These are phyloP conservation scores for Penicillium carneum DNA, from an alignment of 2,329 filamentous ascomycete species.

Conservation along the genomic window DNA sequence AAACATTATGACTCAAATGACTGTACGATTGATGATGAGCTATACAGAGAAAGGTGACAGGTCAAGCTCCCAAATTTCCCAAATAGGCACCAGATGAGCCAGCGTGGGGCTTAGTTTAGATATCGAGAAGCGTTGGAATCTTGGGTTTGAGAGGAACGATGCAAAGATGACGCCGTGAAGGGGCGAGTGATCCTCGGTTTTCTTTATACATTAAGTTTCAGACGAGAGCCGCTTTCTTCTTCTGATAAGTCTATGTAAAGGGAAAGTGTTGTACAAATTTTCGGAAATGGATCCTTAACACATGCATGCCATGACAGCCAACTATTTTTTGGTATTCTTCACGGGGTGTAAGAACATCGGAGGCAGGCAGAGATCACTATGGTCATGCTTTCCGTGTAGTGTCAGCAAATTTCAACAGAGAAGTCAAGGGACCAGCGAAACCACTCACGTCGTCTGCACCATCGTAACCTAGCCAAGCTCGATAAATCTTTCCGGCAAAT, in stretches of 20 bases:
- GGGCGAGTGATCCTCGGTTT: too few relatives aligned
- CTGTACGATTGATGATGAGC: too few relatives aligned
- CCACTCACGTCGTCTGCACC: constrained; percentile 1
- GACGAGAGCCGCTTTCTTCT: background rate
- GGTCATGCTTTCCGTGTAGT: background rate
- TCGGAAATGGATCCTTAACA: background rate
- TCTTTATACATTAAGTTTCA: too few relatives aligned
- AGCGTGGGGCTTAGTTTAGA: too few relatives aligned
- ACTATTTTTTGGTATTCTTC: constrained; percentile 7
- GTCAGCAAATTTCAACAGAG: background rate
- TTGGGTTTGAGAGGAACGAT: too few relatives aligned
- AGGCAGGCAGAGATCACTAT: constrained; percentile 14
- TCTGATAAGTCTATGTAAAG: background rate
- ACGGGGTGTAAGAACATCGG: constrained; percentile 22
- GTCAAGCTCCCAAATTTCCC: background rate
- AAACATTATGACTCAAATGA: too few relatives aligned
- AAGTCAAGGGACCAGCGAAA: background rate
- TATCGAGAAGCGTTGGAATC: too few relatives aligned
- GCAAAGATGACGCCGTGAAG: too few relatives aligned
- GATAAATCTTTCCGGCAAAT: constrained; percentile 16
- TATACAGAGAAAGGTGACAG: too few relatives aligned
- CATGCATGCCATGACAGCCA: background rate
- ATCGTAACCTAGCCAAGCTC: constrained; percentile 25
- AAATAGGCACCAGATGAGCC: background rate
- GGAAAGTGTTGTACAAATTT: background rate